Base-by-base conservation (phyloP, 1,284 basidiomycete genomes). In the Entoloma clypeatum region DNA sequence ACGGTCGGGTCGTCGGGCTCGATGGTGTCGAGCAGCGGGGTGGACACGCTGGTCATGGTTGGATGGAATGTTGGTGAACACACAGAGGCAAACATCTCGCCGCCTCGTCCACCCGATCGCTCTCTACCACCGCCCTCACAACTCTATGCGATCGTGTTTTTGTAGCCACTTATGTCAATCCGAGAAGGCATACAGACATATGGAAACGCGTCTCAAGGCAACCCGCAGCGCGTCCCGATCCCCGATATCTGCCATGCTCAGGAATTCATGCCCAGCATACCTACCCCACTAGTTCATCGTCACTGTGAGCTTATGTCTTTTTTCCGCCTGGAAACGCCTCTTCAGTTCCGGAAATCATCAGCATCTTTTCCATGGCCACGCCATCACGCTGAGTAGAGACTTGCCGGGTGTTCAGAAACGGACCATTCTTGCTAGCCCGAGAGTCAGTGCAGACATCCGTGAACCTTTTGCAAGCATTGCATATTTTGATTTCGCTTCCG, bases 1-100 rank as follows among this genome's bases (percentile, higher is more conserved):
- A 56, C 58, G 10, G 57, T 55, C 8, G 68, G 65, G 11, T 84
- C 83, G 59, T 88, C 86, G 21, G 84, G 75, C 57, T 88, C 85
- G 44, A 88, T 88, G 32, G 68, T 70, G 44, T 78, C 69, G 33
- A 84, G 66, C 36, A 87, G 65, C 26, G 81, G 79, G 34, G 75
- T 72, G 16, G 69, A 65, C 41, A 64, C 67, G 60, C 71, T 76
- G 77, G 79, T 82, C 45, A 62, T 64, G 45, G 57, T 32, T 23
- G 9, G 25, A n/a, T 10, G 13, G 25, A 19, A 28, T 21, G 27
- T 36, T 31, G 36, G 17, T 22, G 8, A 38, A 19, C 24, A 10
- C 18, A 19, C 27, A 24, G n/a, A 5, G 24, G 5, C 19, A 35
- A 26, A 22, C n/a, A n/a, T 7, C 59, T 10, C 71, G 80, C 4